Base-by-base conservation (phyloP, 306 rosid species). In the Biancaea sappan region DNA sequence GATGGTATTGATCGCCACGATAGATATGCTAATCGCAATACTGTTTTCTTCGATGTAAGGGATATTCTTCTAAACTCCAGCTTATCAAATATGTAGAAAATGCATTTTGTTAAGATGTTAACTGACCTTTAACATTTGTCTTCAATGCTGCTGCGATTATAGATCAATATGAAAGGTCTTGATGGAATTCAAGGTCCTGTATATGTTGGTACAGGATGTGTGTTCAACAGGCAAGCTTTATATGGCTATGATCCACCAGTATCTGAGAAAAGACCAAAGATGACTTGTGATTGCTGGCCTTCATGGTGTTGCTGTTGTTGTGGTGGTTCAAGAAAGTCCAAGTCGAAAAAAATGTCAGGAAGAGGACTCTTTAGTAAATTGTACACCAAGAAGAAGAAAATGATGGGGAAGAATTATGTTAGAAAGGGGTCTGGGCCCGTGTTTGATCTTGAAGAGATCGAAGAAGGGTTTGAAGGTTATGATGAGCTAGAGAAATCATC, bases 401-500 rank as follows among this genome's bases (percentile, higher is more conserved):
- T 86, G 90, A 82, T 83, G 88, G 98, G 97, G 43, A 94, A 89
- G 81, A 80, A 84, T 32, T 84, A 84, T 72, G 84, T 76, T 67
- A 80, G 84, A 56, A 84, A 84, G 76, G 98, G 84, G 46, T 85
- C 92, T 35, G 87, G 82, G 41, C 47, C 90, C 43, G 84, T 90
- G 84, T 94, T 90, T 76, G 97, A 94, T 85, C 96, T 94, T 77
- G 98, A 91, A 77, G 97, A 86, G 85, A 94, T 91, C 74, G 98
- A 94, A 79, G 98, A 94, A 84, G 98, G 98, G 41, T 87, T 94
- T 71, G 98, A 94, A 88, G 99, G 99, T 19, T 94, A 90, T 66
- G 97, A 94, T n/a, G 99, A 94, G 80, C 82, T 94, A 81, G 99
- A 94, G 90, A 94, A 91, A 78, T 94, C 99, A 66, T 84, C 99